Base-by-base conservation (phyloP, 192 early-diverging fungal genomes). In the Geosiphon pyriformis region DNA sequence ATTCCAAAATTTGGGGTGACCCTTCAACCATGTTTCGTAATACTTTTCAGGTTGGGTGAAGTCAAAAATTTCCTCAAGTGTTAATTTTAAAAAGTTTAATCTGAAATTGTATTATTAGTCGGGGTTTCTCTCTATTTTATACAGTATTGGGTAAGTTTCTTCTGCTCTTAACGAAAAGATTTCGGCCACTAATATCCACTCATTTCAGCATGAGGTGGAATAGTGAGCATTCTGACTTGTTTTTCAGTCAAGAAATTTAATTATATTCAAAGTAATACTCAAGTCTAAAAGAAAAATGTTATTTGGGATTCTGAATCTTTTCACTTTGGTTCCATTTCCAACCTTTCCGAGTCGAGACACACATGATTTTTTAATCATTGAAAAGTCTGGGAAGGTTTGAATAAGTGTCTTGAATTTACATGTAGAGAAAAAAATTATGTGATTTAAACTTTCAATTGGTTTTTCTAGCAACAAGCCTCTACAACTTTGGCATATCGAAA, bases 71-170 rank as follows among this genome's bases (percentile, higher is more conserved):
- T 22, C 10, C 25, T 22, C 26, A n/a, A 46, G 17, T 18, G 18
- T 11, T 4, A 46, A 35, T n/a, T 34, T 23, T 22, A 47, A 42
- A 8, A 37, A 17, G 8, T 12, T 4, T 47, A 42, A 31, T 31
- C 32, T 57, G 55, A 32, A 30, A 2, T 31, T 61, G 29, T 33
- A 29, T 29, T 53, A 32, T 52, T 69, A 94, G 92, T 90, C 90
- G 3, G 93, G 93, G 12, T 90, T 93, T 71, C 79, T 94, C 42
- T 94, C 93, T 22, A 87, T 94, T 66, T 82, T 94, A 30, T 94
- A 94, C 72, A 90, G 88, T 70, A 83, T 92, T 63, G 91, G 90
- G 90, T 91, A 84, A 71, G 74, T 6, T 3, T 23, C 50, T 46
- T 15, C 20, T 17, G 18, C 20, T 66, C 65, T 18, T 3, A 6